Base-by-base conservation (phyloP, 1,284 basidiomycete species). In the Phaffia rhodozyma region DNA sequence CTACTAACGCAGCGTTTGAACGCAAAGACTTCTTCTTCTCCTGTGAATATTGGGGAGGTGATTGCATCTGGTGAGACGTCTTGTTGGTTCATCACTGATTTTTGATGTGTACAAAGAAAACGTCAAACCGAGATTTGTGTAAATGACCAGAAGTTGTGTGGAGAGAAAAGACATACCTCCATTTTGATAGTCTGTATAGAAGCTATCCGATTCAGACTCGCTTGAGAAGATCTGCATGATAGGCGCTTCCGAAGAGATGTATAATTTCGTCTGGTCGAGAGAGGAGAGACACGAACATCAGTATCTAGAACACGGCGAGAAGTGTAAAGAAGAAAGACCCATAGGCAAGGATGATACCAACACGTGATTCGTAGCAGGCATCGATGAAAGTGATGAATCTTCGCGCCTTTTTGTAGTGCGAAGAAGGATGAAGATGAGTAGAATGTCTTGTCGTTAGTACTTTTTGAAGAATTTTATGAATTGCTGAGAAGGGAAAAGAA, bases 341-440 rank as follows among this genome's bases (percentile, higher is more conserved):
- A 18, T 16, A 48, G 38, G 20, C 29, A 43, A 38, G 58, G 38
- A 38, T 32, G 58, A 34, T 54, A 63, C 76, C 30, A 69, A 84
- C 85, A 79, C 85, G 87, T 78, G 86, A 91, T 74, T 94, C 91
- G 71, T 96, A 94, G 72, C 90, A 92, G 21, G 90, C 86, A 78
- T 98, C 94, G 71, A 98, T 87, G 71, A 97, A 97, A 0, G 93
- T 96, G 75, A 98, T 98, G 74, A 98, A 97, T 66, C 96, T 80
- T 66, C 94, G 80, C 7, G 92, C 92, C 86, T 88, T 66, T 4
- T 43, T n/a, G 20, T 11, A 21, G 20, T n/a, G n/a, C n/a, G n/a
- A n/a, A n/a, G n/a, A n/a, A n/a, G n/a, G n/a, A n/a, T n/a, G n/a
- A n/a, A n/a, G n/a, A n/a, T n/a, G n/a, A n/a, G n/a, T n/a, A n/a